phyloP scores from a whole-genome alignment of 2,329 filamentous ascomycete genomes.

The Pseudocercospora fuligena region DNA sequence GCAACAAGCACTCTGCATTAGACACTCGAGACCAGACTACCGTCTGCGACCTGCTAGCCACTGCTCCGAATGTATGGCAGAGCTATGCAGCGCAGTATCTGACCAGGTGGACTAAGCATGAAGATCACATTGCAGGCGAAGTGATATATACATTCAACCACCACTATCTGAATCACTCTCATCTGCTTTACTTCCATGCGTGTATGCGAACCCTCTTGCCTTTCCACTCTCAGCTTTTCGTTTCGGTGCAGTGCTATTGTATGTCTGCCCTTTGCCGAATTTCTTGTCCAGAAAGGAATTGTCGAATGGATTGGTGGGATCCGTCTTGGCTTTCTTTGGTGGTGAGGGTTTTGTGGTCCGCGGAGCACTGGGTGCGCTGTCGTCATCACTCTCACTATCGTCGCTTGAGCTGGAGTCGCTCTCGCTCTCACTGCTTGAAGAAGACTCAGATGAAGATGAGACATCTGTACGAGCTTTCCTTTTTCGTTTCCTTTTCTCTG shows the following conservation, averaged over 20 bases:
- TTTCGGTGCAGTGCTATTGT: neutral
- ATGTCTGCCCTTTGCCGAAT: constrained; percentile 18
- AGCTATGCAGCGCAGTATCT: neutral
- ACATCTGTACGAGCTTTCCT: constrained; percentile 21
- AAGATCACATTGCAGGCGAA: neutral
- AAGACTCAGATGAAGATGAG: constrained; percentile 13
- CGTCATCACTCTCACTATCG: neutral
- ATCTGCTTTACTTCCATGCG: constrained; percentile 11
- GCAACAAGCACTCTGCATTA: too few relatives aligned
- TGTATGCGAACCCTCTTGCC: neutral
- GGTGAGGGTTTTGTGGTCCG: constrained; percentile 2
- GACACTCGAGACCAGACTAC: too few relatives aligned
- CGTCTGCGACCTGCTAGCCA: too few relatives aligned
- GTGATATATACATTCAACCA: neutral
- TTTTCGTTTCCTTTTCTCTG: constrained; percentile 15
- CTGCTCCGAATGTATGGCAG: neutral
- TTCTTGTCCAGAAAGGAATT: constrained; percentile 19
- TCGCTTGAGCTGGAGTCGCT: neutral
- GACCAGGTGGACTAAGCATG: neutral
- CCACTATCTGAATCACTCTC: constrained; percentile 10
- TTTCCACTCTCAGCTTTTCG: neutral
- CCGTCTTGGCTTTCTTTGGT: constrained; percentile 1
- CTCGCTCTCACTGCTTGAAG: constrained; percentile 10
- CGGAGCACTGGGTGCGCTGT: neutral
- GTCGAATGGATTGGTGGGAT: constrained; percentile 10